These are phyloP conservation scores for Penium margaritaceum DNA, from an alignment of 139 green algal species.

Conservation along the genomic window DNA sequence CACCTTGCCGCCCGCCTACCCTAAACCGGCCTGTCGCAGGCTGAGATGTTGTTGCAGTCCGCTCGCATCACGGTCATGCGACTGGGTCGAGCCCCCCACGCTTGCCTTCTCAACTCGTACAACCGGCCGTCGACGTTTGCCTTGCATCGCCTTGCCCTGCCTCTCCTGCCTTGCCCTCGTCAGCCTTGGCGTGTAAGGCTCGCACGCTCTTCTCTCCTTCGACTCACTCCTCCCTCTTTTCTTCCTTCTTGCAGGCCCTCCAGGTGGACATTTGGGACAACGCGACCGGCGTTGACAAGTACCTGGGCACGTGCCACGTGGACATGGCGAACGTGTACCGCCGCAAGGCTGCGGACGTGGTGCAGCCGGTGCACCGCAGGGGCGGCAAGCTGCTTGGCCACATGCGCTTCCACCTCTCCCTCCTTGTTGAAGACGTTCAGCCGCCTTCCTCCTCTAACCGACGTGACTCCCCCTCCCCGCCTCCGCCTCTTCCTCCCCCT, in stretches of 20 bases:
- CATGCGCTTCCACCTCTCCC: constrained; percentile 23
- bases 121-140: too few species aligned
- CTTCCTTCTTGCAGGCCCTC: constrained; percentile 1
- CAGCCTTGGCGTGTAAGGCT: too few species aligned
- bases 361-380: constrained; percentile 16
- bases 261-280: constrained; percentile 29
- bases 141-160: too few species aligned
- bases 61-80: too few species aligned
- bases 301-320: constrained; percentile 17
- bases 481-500: neutral
- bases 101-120: too few species aligned
- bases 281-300: constrained; percentile 10
- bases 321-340: constrained; percentile 5
- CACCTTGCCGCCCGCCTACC: too few species aligned
- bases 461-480: neutral
- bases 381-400: constrained; percentile 29
- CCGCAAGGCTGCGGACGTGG: neutral
- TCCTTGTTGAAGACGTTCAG: constrained; percentile 20
- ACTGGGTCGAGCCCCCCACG: too few species aligned
- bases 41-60: too few species aligned
- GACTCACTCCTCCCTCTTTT: neutral
- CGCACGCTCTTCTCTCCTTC: too few species aligned
- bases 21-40: too few species aligned
- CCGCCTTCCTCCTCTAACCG: neutral
- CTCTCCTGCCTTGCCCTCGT: too few species aligned